phyloP scores from a whole-genome alignment of 352 stramenopile genomes.

The Phytophthora aleatoria region DNA sequence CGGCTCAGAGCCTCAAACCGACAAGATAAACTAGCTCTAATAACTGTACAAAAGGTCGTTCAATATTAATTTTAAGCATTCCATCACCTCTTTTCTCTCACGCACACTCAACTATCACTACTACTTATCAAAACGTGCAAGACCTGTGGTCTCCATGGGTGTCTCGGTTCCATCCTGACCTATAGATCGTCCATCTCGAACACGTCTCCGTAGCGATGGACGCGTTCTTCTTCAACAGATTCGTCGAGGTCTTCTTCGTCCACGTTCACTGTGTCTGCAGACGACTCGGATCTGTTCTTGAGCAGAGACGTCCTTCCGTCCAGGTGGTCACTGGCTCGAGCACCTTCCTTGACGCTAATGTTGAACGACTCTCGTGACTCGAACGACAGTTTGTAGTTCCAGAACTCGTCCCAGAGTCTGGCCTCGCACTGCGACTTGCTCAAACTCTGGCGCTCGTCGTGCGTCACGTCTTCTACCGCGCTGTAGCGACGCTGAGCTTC shows the following conservation, averaged over 20 bases:
- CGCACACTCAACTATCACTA: slow-evolving; percentile 19
- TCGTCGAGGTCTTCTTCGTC: slow-evolving; percentile 18
- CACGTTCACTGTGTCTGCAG: slow-evolving; percentile 39
- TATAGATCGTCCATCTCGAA: slow-evolving; percentile 78
- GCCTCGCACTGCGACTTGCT: slow-evolving; percentile 52
- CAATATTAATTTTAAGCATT: slow-evolving; percentile 23
- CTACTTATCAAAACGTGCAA: not conserved
- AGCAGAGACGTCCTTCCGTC: slow-evolving; percentile 1
- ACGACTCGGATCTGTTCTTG: slow-evolving; percentile 37
- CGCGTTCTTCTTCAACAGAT: slow-evolving; percentile 22
- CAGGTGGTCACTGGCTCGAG: slow-evolving; percentile 10
- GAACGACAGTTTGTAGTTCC: slow-evolving; percentile 77
- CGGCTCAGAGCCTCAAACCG: slow-evolving; percentile 4
- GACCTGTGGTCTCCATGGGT: not conserved
- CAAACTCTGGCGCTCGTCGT: slow-evolving; percentile 17
- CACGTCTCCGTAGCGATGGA: slow-evolving; percentile 42
- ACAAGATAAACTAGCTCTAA: not conserved
- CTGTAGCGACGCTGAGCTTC: slow-evolving; percentile 38
- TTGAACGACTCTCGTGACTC: slow-evolving; percentile 72
- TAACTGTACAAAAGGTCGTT: not conserved
- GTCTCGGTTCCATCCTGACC: slow-evolving; percentile 8
- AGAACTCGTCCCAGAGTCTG: slow-evolving; percentile 65
- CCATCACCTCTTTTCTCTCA: not conserved
- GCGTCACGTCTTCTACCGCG: slow-evolving; percentile 18
- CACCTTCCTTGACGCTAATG: slow-evolving; percentile 4